Conservation (phyloP, 805 yeast genomes). For the Pichia membranifaciens region DNA sequence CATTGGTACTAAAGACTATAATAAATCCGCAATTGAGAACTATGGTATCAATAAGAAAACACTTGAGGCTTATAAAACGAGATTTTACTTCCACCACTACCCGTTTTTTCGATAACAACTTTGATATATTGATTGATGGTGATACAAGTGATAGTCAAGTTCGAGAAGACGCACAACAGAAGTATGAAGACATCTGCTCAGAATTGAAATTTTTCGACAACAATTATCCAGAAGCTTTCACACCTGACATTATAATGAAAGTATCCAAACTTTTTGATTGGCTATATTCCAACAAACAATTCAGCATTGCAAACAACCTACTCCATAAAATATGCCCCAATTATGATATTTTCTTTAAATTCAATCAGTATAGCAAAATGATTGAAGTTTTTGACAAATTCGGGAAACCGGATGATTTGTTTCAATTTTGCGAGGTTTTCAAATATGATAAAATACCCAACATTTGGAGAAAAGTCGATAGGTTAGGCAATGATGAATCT, state of each 20-base stretch:
- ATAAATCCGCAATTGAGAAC: conserved; percentile 3
- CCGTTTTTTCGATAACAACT: conserved; percentile 23
- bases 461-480: conserved; percentile 7
- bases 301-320: conserved; percentile 13
- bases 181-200: neutral
- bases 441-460: conserved; percentile 12
- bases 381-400: conserved; percentile 20
- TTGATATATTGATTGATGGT: conserved; percentile 17
- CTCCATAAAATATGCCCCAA: conserved; percentile 2
- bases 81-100: conserved; percentile 21
- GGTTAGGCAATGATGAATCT: conserved; percentile 4
- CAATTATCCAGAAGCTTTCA: conserved; percentile 8
- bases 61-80: conserved; percentile 14
- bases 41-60: neutral
- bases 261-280: conserved; percentile 19
- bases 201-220: conserved; percentile 6
- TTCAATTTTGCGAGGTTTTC: conserved; percentile 15
- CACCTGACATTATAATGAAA: conserved; percentile 9
- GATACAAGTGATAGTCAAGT: conserved; percentile 6
- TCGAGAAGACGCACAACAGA: conserved; percentile 12
- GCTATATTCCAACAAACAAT: conserved; percentile 18
- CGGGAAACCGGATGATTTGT: conserved; percentile 19
- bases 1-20: conserved; percentile 7
- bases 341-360: conserved; percentile 15
- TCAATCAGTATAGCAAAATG: conserved; percentile 13